Conservation (phyloP, 495 filamentous ascomycete species). For the Chlorociboria aeruginascens region DNA sequence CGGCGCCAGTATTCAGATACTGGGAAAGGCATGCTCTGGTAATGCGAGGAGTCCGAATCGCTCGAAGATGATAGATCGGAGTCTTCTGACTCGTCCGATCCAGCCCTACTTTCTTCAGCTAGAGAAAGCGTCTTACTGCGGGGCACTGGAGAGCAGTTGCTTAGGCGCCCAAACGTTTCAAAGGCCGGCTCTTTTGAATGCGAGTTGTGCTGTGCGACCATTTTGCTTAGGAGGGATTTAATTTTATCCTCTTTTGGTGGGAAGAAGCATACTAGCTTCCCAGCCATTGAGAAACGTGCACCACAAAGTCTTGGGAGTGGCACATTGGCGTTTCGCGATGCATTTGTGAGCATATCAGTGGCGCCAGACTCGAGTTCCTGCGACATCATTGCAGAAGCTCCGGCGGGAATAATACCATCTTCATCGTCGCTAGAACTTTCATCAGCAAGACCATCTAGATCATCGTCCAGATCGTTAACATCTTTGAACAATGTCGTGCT, state of each 20-base stretch:
- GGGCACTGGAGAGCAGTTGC: constrained; percentile 33
- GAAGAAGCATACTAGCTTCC: constrained; percentile 77
- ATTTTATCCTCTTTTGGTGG: constrained; percentile 68
- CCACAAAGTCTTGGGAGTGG: constrained; percentile 66
- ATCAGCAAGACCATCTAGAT: constrained; percentile 40
- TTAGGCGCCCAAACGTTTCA: constrained; percentile 76
- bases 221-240: constrained; percentile 47
- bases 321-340: constrained; percentile 63
- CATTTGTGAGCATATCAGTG: constrained; percentile 36
- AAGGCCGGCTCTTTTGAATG: constrained; percentile 59
- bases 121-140: constrained; percentile 29
- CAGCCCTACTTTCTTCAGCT: constrained; percentile 31
- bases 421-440: constrained; percentile 82
- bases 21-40: constrained; percentile 9
- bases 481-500: constrained; percentile 56
- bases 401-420: constrained; percentile 46
- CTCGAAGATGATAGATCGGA: constrained; percentile 56
- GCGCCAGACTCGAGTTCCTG: constrained; percentile 40
- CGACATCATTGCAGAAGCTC: constrained; percentile 41
- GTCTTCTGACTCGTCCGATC: constrained; percentile 48
- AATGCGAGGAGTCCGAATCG: constrained; percentile 45
- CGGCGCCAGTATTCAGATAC: constrained; percentile 16
- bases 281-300: constrained; percentile 64
- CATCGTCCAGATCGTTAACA: constrained; percentile 49
- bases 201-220: constrained; percentile 48